Evolutionary conservation across 2,329 filamentous ascomycete genomes (phyloP).

Genomic region (Cephalotrichum gorgonifer): DNA sequence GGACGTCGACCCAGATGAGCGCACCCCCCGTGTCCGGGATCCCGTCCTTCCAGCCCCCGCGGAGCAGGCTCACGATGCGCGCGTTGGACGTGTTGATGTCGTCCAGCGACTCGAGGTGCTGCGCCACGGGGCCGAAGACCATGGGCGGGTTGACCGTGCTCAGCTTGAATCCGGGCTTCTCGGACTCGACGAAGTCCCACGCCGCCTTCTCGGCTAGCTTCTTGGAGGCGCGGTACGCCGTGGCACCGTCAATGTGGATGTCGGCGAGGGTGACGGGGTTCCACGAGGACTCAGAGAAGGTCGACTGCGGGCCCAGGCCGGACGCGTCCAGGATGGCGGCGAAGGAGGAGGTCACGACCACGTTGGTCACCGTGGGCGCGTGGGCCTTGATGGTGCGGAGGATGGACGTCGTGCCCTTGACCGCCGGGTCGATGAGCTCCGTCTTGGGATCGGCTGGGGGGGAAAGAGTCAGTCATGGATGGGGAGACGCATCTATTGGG

Average conservation of each 20-base stretch:
- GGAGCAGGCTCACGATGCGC: slow-evolving; percentile 38
- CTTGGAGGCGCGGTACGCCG: slow-evolving; percentile 45
- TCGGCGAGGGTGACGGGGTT: slow-evolving; percentile 40
- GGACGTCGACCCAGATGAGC: slow-evolving; percentile 43
- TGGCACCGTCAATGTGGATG: slow-evolving; percentile 24
- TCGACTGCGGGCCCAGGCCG: slow-evolving; percentile 5
- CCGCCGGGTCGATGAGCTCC: slow-evolving; percentile 47
- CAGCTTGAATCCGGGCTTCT: slow-evolving; percentile 36
- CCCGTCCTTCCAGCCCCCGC: slow-evolving; percentile 34
- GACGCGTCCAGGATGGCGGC: slow-evolving; percentile 34
- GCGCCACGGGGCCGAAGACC: slow-evolving; percentile 42
- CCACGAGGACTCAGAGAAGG: slow-evolving; percentile 39
- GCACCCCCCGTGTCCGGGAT: slow-evolving; percentile 27
- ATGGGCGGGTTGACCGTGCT: slow-evolving; percentile 45
- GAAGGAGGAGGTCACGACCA: slow-evolving; percentile 53
- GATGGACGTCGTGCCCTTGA: slow-evolving; percentile 55
- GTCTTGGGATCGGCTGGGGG: slow-evolving; percentile 36
- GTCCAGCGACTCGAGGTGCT: slow-evolving; percentile 32
- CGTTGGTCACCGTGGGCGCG: slow-evolving; percentile 53
- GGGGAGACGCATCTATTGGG: too few species aligned
- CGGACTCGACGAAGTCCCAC: slow-evolving; percentile 37
- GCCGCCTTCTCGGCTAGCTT: slow-evolving; percentile 41
- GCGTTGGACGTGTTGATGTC: slow-evolving; percentile 43
- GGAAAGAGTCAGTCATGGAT: too few species aligned
- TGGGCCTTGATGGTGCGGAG: slow-evolving; percentile 56